A percentile compares a stretch with the other conserved stretches of the same genome.
Evolutionary conservation across 306 rosid species (phyloP).

Genomic region (Sechiopsis laciniata): DNA sequence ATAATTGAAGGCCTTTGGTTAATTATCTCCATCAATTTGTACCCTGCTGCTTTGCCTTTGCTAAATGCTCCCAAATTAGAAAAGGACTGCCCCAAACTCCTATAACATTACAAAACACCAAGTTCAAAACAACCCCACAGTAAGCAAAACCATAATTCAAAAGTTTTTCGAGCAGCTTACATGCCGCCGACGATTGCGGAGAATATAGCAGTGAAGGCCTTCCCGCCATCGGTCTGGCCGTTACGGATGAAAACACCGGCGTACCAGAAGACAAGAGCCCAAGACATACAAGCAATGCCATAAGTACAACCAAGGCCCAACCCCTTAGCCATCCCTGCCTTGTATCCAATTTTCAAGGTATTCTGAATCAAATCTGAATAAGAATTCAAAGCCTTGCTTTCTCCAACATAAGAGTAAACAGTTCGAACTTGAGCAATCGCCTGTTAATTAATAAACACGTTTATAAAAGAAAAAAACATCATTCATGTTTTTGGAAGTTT

Average conservation of each 20-base stretch:
- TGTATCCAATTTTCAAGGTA: conserved; percentile 90
- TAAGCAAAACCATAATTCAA: not conserved
- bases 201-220: conserved; percentile 95
- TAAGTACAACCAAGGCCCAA: conserved; percentile 97
- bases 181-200: conserved; percentile 99
- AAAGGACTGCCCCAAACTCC: conserved; percentile 95
- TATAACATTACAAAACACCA: conserved; percentile 25
- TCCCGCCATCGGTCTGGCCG: conserved; percentile 94
- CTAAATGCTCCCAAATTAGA: conserved; percentile 96
- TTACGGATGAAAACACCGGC: conserved; percentile 93
- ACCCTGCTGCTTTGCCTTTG: conserved; percentile 95
- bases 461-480: not conserved
- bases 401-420: conserved; percentile 92
- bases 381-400: conserved; percentile 87
- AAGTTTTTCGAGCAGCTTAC: conserved; percentile 38
- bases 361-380: conserved; percentile 93
- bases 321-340: conserved; percentile 98
- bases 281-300: conserved; percentile 98
- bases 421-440: conserved; percentile 94
- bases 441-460: conserved; percentile 26
- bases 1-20: conserved; percentile 74
- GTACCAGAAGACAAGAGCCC: conserved; percentile 99
- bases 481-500: conserved; percentile 9
- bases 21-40: conserved; percentile 89
- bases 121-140: not conserved